Base-by-base conservation (phyloP, 176 grass and related monocot genomes). In the Puccinellia tenuiflora region DNA sequence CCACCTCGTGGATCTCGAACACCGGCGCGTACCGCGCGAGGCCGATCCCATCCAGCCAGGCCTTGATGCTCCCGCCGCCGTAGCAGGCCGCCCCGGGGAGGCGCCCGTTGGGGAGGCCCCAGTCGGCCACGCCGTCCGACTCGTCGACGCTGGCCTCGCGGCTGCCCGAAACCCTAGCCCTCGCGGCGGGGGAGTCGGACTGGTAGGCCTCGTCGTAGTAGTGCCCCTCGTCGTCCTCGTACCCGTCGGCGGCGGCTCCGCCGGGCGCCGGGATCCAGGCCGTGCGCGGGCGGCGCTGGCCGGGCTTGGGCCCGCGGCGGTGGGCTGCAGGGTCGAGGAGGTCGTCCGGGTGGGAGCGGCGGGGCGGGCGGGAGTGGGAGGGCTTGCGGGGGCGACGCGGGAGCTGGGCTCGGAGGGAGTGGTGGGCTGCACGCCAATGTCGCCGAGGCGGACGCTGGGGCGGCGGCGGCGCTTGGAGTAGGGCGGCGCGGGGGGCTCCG, bases 1-100 rank as follows among this genome's bases (percentile, higher is more conserved):
- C 96, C 47, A 95, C 96, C 87, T 98, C 96, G 73, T 95, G 92
- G 77, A 93, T 92, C 91, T 95, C 87, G 62, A 98, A 98, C 13
- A 93, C 85, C 1, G 82, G 92, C 1, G 82, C 86, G 54, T 98
- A 98, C 81, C 93, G 83, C 11, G 71, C 57, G 11, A 98, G 89
- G 24, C 96, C 92, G 43, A 98, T 50, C 1, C 87, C 77, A 3
- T 93, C 83, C 0, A 98, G 83, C 96, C 96, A 98, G 4, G 87
- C n/a, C 50, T 60, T 87, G 28, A 98, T n/a, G n/a, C n/a, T n/a
- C n/a, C n/a, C 85, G 34, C 65, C 69, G 69, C 43, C 43, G n/a
- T 90, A 88, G 13, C 83, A 87, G 10, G 56, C 73, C 0, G 65
- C 38, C 15, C 68, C 73, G 40, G 81, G 77, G 38, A 86, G 84